Conservation (phyloP, 169 alveolate species). For the Plasmodium adleri region DNA sequence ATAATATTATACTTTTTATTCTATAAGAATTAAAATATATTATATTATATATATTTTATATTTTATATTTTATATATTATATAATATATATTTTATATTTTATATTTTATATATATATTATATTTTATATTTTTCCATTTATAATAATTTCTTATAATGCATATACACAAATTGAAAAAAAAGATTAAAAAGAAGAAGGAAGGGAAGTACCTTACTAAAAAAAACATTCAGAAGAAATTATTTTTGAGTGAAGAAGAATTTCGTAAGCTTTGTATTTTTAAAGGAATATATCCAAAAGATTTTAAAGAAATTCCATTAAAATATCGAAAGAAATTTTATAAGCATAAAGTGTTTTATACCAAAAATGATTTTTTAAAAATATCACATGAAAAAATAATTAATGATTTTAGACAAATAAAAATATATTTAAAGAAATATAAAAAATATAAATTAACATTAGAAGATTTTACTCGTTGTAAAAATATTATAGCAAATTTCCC, state of each 20-base stretch:
- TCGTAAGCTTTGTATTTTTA: slow-evolving; percentile 97
- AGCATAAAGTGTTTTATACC: slow-evolving; percentile 86
- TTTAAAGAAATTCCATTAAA: slow-evolving; percentile 94
- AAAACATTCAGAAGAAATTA: slow-evolving; percentile 92
- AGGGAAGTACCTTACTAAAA: slow-evolving; percentile 94
- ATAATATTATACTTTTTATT: no score
- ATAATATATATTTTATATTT: not conserved
- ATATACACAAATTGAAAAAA: slow-evolving; percentile 83
- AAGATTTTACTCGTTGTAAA: slow-evolving; percentile 91
- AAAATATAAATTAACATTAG: slow-evolving; percentile 92
- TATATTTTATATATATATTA: not conserved
- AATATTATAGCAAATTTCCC: slow-evolving; percentile 91
- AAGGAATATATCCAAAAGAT: slow-evolving; percentile 99
- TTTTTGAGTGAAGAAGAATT: slow-evolving; percentile 94
- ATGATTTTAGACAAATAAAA: slow-evolving; percentile 89
- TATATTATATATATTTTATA: no score
- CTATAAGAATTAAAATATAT: no score
- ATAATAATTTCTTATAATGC: slow-evolving; percentile 13
- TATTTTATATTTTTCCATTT: not conserved
- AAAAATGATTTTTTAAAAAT: slow-evolving; percentile 93
- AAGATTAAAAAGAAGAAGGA: slow-evolving; percentile 89
- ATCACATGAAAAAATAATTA: slow-evolving; percentile 94
- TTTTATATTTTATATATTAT: no score
- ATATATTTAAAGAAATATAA: slow-evolving; percentile 91
- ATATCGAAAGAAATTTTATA: slow-evolving; percentile 87